Conservation (phyloP, 805 yeast species). For the Brettanomyces bruxellensis region DNA sequence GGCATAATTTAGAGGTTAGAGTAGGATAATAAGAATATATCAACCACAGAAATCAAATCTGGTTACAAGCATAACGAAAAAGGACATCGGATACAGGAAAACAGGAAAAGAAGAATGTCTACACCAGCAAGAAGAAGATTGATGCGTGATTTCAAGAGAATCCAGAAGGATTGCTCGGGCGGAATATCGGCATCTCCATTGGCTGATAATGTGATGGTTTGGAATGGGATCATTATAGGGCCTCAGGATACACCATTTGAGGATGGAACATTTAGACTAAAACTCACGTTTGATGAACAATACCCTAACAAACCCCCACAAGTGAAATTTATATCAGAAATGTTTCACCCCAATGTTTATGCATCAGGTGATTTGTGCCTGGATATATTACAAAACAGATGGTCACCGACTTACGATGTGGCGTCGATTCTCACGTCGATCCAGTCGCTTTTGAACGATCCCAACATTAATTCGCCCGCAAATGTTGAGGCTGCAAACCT, state of each 20-base stretch:
- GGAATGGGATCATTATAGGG: conserved; percentile 97
- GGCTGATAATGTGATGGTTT: conserved; percentile 94
- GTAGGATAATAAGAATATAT: too few species aligned
- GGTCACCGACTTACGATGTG: conserved; percentile 98
- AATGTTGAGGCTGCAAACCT: conserved; percentile 96
- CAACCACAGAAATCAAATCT: too few species aligned
- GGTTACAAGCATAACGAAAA: too few species aligned
- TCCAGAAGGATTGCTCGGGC: conserved; percentile 97
- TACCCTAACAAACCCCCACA: conserved; percentile 96
- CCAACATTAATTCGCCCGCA: conserved; percentile 94
- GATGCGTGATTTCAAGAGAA: conserved; percentile 97
- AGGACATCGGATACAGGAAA: too few species aligned
- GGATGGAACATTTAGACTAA: conserved; percentile 89
- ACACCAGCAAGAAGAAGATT: conserved; percentile 98
- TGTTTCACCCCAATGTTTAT: conserved; percentile 98
- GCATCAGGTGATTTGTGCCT: conserved; percentile 92
- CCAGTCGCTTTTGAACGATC: conserved; percentile 88
- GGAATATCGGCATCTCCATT: conserved; percentile 97
- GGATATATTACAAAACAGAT: conserved; percentile 91
- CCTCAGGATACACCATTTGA: conserved; percentile 97
- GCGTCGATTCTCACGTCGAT: conserved; percentile 90
- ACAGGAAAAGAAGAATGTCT: conserved; percentile 48
- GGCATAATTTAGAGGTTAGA: too few species aligned
- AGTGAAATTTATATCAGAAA: conserved; percentile 83
- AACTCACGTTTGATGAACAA: conserved; percentile 88